Evolutionary conservation across 306 rosid species (phyloP), one percentile per base, ranked within the genome.

Genomic region (Gleditsia sinensis): DNA sequence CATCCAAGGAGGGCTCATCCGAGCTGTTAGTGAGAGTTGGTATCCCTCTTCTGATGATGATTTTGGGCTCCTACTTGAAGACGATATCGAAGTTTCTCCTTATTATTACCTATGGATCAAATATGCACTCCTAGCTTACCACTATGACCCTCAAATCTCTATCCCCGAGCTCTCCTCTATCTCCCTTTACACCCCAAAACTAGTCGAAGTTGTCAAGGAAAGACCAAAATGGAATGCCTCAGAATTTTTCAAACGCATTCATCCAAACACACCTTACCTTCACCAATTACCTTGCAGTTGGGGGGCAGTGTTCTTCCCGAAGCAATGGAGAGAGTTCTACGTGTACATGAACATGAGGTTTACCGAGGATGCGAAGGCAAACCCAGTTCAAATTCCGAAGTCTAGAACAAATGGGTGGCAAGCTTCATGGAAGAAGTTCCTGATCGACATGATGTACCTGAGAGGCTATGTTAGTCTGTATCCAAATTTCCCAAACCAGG

Each of bases 11-110:
- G 99, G 99, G 23, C 96, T 94, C 9, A 92, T 94, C 24, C 72
- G 99, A 53, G 99, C 99, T 2, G 96, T 94, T 6, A 94, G 97
- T 67, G 97, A 94, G 77, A 94, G 99, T 46, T 94, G 99, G 99
- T 94, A 92, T 75, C 99, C 99, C 9, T 76, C 98, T 5, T 83
- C 95, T 0, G 99, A 94, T 40, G 86, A 92, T 21, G 97, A 94
- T 75, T 94, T 77, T 28, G 99, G 99, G 0, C 87, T 94, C 78
- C 76, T 94, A 14, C 96, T 94, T 1, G 99, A 94, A 83, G 99
- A 94, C 40, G 97, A 94, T 63, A 94, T 90, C 0, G 97, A 94
- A 84, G 96, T 94, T 66, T 94, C 99, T 16, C 98, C 99, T n/a
- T 92, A 94, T 80, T 94, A 94, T 74, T 92, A 88, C 76, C 78